Percentiles rank a stretch among this genome's conserved stretches.
phyloP scores from a whole-genome alignment of 805 yeast genomes.

The Barnettozyma wickerhamii region DNA sequence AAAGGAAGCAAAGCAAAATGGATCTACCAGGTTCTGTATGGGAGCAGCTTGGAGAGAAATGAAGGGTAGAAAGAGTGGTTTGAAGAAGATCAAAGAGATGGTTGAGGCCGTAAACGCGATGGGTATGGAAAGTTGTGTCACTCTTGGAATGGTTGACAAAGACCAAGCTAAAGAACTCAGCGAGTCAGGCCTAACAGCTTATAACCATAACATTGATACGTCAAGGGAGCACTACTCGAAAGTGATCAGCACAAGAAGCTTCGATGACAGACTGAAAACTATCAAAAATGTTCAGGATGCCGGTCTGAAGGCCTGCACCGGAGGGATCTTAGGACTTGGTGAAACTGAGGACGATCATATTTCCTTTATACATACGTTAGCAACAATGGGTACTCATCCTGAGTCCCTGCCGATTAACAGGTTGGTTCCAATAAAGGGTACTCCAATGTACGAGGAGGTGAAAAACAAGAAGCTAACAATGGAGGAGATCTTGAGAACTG shows the following conservation, averaged over 20 bases:
- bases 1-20: slow-evolving; percentile 58
- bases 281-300: slow-evolving; percentile 58
- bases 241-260: slow-evolving; percentile 66
- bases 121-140: slow-evolving; percentile 75
- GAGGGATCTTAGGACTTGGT: slow-evolving; percentile 77
- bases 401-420: slow-evolving; percentile 80
- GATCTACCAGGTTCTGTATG: slow-evolving; percentile 76
- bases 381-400: slow-evolving; percentile 70
- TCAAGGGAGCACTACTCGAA: slow-evolving; percentile 72
- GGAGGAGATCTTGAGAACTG: slow-evolving; percentile 61
- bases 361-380: slow-evolving; percentile 59
- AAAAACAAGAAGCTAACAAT: slow-evolving; percentile 43
- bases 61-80: slow-evolving; percentile 68
- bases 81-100: slow-evolving; percentile 61
- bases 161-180: slow-evolving; percentile 58
- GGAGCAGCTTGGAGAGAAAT: slow-evolving; percentile 90
- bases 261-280: slow-evolving; percentile 67
- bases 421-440: slow-evolving; percentile 74
- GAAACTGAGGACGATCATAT: slow-evolving; percentile 70
- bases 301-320: slow-evolving; percentile 69
- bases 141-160: slow-evolving; percentile 70
- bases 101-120: slow-evolving; percentile 56
- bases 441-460: slow-evolving; percentile 63
- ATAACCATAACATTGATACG: slow-evolving; percentile 78
- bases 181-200: slow-evolving; percentile 75